A percentile compares a stretch with the other conserved stretches of the same genome.
Conservation (phyloP, 306 rosid genomes). For the Prunus davidiana region DNA sequence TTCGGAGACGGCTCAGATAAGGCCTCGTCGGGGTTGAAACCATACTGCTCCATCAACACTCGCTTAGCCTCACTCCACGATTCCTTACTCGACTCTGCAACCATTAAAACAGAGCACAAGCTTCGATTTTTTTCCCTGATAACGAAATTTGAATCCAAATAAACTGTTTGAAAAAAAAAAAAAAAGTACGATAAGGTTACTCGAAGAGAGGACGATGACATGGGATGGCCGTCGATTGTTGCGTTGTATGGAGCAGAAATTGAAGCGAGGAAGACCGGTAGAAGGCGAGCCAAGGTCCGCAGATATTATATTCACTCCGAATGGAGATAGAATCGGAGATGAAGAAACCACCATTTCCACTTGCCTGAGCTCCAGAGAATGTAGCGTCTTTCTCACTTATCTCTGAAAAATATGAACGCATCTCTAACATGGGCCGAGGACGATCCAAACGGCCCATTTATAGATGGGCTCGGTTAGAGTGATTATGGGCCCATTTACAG, state of each 20-base stretch:
- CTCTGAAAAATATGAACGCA: neutral
- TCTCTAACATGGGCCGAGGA: neutral
- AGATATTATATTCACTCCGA: conserved; percentile 28
- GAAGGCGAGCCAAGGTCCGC: conserved; percentile 26
- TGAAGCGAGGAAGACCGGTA: conserved; percentile 25
- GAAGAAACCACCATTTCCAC: conserved; percentile 42
- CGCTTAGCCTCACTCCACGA: conserved; percentile 52
- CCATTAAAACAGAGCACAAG: conserved; percentile 1
- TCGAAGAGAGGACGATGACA: conserved; percentile 32
- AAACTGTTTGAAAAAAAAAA: neutral
- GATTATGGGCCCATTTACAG: neutral
- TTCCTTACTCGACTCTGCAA: conserved; percentile 49
- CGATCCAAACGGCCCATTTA: neutral
- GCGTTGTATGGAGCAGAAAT: conserved; percentile 31
- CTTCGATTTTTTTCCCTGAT: neutral
- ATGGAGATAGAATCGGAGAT: conserved; percentile 34
- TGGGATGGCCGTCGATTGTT: conserved; percentile 28
- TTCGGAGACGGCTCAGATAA: conserved; percentile 61
- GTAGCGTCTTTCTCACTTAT: neutral
- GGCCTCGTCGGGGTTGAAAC: conserved; percentile 73
- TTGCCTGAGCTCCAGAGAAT: conserved; percentile 6
- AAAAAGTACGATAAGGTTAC: conserved; percentile 35
- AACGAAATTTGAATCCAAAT: neutral
- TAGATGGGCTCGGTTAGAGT: too few species aligned
- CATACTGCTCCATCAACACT: conserved; percentile 69